Conservation (phyloP, 129 eudicot genomes). For the Kitagawia praeruptora region DNA sequence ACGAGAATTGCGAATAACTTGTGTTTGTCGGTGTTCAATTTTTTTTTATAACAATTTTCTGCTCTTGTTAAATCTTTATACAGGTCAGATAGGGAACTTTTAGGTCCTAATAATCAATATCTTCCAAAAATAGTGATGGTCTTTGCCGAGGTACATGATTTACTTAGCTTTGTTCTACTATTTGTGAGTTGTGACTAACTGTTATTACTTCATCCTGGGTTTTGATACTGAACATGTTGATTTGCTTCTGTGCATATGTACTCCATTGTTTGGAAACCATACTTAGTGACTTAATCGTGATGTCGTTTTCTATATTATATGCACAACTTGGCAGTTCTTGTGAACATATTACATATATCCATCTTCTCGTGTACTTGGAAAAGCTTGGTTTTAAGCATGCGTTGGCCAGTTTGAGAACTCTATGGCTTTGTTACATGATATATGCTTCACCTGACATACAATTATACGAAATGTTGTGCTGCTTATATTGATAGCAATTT, state of each 20-base stretch:
- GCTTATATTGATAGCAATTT: neutral
- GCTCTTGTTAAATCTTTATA: neutral
- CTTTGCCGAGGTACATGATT: conserved; percentile 70
- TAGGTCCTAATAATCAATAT: conserved; percentile 88
- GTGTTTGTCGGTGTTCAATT: conserved; percentile 2
- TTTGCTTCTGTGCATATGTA: neutral
- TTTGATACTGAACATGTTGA: neutral
- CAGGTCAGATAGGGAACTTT: conserved; percentile 71
- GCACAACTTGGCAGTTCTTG: neutral
- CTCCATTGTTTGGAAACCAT: neutral
- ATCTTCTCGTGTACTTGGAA: neutral
- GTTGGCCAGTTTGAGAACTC: neutral
- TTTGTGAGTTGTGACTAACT: neutral
- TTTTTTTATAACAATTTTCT: neutral
- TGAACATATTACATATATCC: neutral
- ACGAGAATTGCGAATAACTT: neutral
- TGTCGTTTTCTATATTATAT: neutral
- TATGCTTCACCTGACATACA: neutral
- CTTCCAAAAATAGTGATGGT: conserved; percentile 87
- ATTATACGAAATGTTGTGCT: neutral
- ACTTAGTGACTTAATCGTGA: neutral
- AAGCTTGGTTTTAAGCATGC: neutral
- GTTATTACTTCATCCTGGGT: neutral
- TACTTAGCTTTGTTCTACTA: neutral
- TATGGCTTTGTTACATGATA: neutral